A percentile compares a stretch with the other conserved stretches of the same genome.
phyloP scores from a whole-genome alignment of 1,139 yeast species.

The Diutina rugosa region DNA sequence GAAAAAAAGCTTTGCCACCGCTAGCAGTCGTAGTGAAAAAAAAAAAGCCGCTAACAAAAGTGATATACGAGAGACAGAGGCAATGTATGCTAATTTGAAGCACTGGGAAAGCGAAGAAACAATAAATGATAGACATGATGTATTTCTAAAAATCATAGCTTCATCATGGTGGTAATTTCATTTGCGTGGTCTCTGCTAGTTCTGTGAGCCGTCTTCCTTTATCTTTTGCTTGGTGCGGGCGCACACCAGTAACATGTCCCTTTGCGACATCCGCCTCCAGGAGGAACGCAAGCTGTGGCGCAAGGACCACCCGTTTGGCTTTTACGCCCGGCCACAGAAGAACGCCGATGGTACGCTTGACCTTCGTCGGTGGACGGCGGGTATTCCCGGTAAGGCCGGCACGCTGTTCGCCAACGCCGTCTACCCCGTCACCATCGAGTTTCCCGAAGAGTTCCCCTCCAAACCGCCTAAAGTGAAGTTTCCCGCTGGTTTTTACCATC shows the following conservation, averaged over 20 bases:
- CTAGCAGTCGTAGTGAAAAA: no score
- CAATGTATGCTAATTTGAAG: no score
- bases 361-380: constrained; percentile 83
- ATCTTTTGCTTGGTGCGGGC: not conserved
- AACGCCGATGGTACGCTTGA: constrained; percentile 71
- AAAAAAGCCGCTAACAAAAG: no score
- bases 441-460: constrained; percentile 89
- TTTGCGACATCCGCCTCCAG: constrained; percentile 70
- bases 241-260: constrained; percentile 16
- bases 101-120: no score
- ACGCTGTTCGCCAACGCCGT: constrained; percentile 86
- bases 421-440: constrained; percentile 71
- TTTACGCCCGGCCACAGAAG: constrained; percentile 81
- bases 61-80: no score
- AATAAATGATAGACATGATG: no score
- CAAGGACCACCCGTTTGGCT: constrained; percentile 96
- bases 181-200: no score
- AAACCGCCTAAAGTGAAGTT: constrained; percentile 92
- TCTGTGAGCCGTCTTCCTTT: not conserved
- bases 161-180: no score
- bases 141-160: no score
- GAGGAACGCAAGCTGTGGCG: constrained; percentile 95
- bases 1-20: no score
- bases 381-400: constrained; percentile 83
- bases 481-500: constrained; percentile 85